phyloP scores from a whole-genome alignment of 805 yeast species.

The Saturnispora galanensis region DNA sequence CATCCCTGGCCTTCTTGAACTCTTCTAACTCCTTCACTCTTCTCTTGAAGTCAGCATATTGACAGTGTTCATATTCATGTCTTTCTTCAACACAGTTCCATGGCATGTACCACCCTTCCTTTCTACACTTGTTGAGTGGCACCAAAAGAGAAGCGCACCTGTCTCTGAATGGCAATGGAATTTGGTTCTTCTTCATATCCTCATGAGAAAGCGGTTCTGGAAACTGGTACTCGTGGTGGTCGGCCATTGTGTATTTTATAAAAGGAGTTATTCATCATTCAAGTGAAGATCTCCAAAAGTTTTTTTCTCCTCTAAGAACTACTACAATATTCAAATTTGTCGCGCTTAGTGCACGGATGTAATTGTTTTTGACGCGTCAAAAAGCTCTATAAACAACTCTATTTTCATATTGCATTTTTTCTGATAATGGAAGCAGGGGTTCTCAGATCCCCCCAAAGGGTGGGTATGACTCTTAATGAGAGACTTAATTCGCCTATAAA shows the following conservation, averaged over 20 bases:
- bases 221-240: conserved; percentile 23
- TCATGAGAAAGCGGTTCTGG: conserved; percentile 62
- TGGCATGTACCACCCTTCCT: conserved; percentile 47
- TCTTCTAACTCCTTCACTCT: conserved; percentile 64
- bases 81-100: conserved; percentile 72
- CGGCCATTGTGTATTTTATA: conserved; percentile 18
- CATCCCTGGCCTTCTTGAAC: conserved; percentile 33
- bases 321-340: neutral
- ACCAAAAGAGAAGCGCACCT: conserved; percentile 63
- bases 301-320: neutral
- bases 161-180: conserved; percentile 74
- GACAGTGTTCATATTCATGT: conserved; percentile 78
- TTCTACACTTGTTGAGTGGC: conserved; percentile 53
- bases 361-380: neutral
- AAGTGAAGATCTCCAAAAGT: no score
- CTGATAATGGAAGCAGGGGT: no score
- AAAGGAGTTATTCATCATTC: no score
- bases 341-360: neutral
- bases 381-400: no score
- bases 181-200: conserved; percentile 70
- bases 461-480: conserved; percentile 1
- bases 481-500: neutral
- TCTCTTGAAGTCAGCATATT: conserved; percentile 71
- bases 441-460: neutral
- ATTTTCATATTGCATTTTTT: no score